Evolutionary conservation across 2,329 filamentous ascomycete species (phyloP).

Genomic region (Penicillium sp.): DNA sequence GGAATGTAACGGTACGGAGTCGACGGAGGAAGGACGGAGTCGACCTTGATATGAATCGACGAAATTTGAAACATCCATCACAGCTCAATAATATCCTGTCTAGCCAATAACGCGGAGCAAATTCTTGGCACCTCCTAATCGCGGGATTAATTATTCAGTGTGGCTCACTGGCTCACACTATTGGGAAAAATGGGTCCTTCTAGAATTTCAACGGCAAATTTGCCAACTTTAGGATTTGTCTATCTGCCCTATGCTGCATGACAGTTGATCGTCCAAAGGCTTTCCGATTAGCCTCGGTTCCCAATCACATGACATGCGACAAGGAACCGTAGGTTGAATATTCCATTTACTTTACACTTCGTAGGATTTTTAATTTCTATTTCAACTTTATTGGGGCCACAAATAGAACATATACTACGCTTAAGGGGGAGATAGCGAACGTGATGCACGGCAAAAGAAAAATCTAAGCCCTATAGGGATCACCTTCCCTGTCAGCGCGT

Average conservation of each 20-base stretch:
- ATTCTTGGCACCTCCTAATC: not conserved
- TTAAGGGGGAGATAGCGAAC: not conserved
- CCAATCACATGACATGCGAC: not conserved
- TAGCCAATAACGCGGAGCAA: not conserved
- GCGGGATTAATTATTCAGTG: not conserved
- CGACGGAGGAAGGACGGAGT: no score
- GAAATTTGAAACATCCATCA: not conserved
- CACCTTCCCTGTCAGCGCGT: not conserved
- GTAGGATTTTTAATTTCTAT: not conserved
- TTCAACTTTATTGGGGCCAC: not conserved
- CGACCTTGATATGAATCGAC: no score
- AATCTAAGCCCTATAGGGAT: conserved; percentile 1
- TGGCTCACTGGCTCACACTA: not conserved
- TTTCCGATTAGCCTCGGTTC: not conserved
- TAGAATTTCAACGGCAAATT: not conserved
- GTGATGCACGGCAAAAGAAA: not conserved
- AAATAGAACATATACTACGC: not conserved
- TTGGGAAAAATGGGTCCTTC: conserved; percentile 1
- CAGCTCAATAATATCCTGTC: not conserved
- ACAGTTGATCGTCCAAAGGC: not conserved
- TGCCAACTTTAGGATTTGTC: not conserved
- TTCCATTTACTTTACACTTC: no score
- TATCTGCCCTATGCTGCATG: not conserved
- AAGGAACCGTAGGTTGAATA: not conserved
- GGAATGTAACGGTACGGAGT: not conserved